Conservation (phyloP, 768 basidiomycete genomes). For the Clitopilus hobsonii region DNA sequence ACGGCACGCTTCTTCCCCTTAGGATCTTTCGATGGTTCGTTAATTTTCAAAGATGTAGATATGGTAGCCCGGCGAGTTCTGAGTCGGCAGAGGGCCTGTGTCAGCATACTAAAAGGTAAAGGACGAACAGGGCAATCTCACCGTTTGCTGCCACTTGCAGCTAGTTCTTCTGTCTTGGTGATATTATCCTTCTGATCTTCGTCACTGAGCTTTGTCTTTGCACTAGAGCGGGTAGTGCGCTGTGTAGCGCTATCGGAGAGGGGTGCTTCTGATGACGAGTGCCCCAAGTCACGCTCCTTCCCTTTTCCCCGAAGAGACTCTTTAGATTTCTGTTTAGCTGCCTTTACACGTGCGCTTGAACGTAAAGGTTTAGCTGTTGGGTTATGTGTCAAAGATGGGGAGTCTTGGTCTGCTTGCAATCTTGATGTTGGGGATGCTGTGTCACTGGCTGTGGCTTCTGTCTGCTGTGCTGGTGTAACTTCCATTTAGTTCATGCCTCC, state of each 20-base stretch:
- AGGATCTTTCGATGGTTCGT: constrained; percentile 68
- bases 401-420: constrained; percentile 37
- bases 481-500: constrained; percentile 89
- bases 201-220: constrained; percentile 48
- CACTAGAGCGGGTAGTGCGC: constrained; percentile 40
- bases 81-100: constrained; percentile 7
- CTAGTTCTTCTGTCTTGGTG: constrained; percentile 54
- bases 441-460: constrained; percentile 69
- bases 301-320: constrained; percentile 38
- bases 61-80: constrained; percentile 59
- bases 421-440: constrained; percentile 40
- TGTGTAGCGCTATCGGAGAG: constrained; percentile 24
- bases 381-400: constrained; percentile 22
- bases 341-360: constrained; percentile 73
- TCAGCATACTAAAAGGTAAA: constrained; percentile 10
- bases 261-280: constrained; percentile 25
- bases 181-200: constrained; percentile 62
- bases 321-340: constrained; percentile 68
- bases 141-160: constrained; percentile 56
- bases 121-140: constrained; percentile 32
- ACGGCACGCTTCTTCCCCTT: constrained; percentile 94
- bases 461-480: constrained; percentile 69
- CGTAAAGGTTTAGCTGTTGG: constrained; percentile 51
- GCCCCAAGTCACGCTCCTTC: constrained; percentile 47
- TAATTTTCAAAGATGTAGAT: constrained; percentile 53